phyloP scores from a whole-genome alignment of 2,329 filamentous ascomycete species.

The Diaporthe vexans region DNA sequence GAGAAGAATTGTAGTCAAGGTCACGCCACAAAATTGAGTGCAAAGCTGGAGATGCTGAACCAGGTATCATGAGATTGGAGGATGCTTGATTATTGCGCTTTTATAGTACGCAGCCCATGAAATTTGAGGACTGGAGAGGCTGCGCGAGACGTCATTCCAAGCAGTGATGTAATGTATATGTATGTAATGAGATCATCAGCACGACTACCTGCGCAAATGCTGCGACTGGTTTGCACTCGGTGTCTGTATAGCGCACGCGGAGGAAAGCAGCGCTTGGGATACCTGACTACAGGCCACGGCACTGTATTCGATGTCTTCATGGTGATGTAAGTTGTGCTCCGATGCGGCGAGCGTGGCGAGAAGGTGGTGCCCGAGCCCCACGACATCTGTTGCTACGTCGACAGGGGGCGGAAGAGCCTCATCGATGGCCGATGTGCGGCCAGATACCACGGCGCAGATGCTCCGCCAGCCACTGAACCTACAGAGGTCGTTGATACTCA shows the following conservation, averaged over 20 bases:
- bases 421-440: neutral
- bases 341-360: neutral
- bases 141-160: slow-evolving; percentile 25
- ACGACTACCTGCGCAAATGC: neutral
- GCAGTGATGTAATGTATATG: slow-evolving; percentile 30
- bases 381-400: neutral
- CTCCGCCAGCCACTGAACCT: neutral
- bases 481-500: no score
- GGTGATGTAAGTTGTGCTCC: slow-evolving; percentile 32
- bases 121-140: neutral
- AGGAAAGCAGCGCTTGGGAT: neutral
- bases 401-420: slow-evolving; percentile 25
- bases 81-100: neutral
- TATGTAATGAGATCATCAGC: slow-evolving; percentile 24
- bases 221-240: neutral
- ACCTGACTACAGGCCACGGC: neutral
- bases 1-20: neutral
- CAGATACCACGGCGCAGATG: neutral
- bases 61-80: neutral
- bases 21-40: neutral
- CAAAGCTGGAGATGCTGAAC: no score
- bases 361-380: neutral
- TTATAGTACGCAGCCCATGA: neutral
- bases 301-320: slow-evolving; percentile 24
- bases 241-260: neutral